Conservation (phyloP, 306 rosid species). For the Cucurbita ficifolia region DNA sequence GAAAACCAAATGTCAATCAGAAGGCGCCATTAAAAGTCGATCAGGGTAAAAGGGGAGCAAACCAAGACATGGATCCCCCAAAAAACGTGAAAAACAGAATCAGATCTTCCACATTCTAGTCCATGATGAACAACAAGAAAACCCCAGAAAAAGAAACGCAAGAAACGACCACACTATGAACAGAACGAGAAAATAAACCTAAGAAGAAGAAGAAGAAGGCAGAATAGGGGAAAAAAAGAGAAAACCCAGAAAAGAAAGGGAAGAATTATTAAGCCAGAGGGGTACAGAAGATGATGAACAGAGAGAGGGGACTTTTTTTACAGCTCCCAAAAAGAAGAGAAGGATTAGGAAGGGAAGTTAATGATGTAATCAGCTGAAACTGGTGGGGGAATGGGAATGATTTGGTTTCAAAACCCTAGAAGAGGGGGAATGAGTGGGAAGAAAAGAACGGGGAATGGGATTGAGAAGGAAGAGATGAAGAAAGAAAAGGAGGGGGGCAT, state of each 20-base stretch:
- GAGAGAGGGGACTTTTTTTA: neutral
- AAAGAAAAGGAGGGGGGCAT: neutral
- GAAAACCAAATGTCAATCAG: slow-evolving; percentile 3
- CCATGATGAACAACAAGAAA: slow-evolving; percentile 12
- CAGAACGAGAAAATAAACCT: neutral
- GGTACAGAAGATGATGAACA: neutral
- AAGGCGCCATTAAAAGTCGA: slow-evolving; percentile 3
- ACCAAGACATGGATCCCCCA: slow-evolving; percentile 3
- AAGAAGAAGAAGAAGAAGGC: neutral
- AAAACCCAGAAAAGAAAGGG: neutral
- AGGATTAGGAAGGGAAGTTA: neutral
- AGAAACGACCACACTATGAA: slow-evolving; percentile 3
- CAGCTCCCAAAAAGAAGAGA: neutral
- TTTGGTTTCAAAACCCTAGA: slow-evolving; percentile 40
- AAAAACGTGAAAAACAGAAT: slow-evolving; percentile 6
- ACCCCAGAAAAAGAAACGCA: slow-evolving; percentile 5
- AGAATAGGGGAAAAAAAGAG: neutral
- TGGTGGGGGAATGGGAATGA: neutral
- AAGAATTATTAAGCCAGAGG: neutral
- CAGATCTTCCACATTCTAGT: slow-evolving; percentile 29
- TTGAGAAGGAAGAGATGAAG: neutral
- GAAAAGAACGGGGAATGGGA: neutral
- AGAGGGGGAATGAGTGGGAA: slow-evolving; percentile 8
- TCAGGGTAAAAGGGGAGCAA: slow-evolving; percentile 4
- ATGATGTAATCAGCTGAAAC: neutral